Percentiles rank a stretch among this genome's conserved stretches.
phyloP scores from a whole-genome alignment of 2,329 filamentous ascomycete genomes.

The Coleophoma crateriformis region DNA sequence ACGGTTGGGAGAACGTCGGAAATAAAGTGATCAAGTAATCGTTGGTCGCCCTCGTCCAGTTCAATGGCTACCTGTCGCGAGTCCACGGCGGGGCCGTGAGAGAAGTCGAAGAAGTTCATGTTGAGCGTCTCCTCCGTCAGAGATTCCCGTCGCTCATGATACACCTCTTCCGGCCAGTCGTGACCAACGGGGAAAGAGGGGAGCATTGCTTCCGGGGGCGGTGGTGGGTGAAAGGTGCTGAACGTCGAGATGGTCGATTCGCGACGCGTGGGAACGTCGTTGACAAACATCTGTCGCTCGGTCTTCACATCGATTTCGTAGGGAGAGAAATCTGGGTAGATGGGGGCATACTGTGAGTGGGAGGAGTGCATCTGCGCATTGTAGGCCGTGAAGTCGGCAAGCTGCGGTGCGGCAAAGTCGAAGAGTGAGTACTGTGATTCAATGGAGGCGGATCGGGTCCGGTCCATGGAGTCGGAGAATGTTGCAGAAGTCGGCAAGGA shows the following conservation, averaged over 20 bases:
- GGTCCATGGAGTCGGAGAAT: conserved; percentile 68
- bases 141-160: conserved; percentile 62
- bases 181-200: conserved; percentile 59
- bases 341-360: conserved; percentile 36
- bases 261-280: conserved; percentile 77
- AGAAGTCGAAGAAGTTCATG: conserved; percentile 79
- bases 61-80: conserved; percentile 69
- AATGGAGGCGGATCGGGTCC: conserved; percentile 70
- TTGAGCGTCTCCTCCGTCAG: conserved; percentile 57
- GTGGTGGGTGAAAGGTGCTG: conserved; percentile 81
- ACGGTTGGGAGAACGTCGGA: conserved; percentile 80
- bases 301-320: conserved; percentile 97
- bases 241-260: conserved; percentile 91
- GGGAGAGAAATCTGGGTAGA: conserved; percentile 59
- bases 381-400: conserved; percentile 55
- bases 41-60: conserved; percentile 82
- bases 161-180: conserved; percentile 69
- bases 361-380: conserved; percentile 52
- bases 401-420: conserved; percentile 61
- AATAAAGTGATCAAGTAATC: conserved; percentile 85
- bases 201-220: conserved; percentile 61
- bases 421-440: conserved; percentile 74
- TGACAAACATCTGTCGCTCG: conserved; percentile 88
- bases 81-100: conserved; percentile 58
- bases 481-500: conserved; percentile 77